Conservation (phyloP, 106 monocot species). For the Posidonia australis region DNA sequence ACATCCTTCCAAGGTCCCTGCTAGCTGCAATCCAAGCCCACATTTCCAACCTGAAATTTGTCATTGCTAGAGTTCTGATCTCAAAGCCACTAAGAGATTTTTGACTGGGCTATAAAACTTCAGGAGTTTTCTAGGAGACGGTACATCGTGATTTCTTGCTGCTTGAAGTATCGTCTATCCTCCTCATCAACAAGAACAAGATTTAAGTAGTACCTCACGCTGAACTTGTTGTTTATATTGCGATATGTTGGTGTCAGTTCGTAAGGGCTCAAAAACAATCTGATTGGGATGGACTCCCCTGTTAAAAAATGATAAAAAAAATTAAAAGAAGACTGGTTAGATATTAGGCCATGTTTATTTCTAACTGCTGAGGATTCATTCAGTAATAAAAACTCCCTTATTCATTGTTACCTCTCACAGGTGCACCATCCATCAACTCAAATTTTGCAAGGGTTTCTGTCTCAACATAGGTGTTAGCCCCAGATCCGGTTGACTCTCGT, state of each 20-base stretch:
- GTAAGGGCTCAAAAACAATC: conserved; percentile 68
- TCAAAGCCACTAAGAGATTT: no score
- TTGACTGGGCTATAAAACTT: no score
- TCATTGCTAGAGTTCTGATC: no score
- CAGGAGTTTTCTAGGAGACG: conserved; percentile 42
- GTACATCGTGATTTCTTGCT: conserved; percentile 68
- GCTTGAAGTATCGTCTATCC: conserved; percentile 68
- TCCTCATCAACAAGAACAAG: conserved; percentile 76
- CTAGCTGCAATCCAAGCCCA: no score
- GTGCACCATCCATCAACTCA: conserved; percentile 94
- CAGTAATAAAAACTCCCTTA: not conserved
- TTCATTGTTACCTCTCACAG: conserved; percentile 56
- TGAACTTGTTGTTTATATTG: conserved; percentile 81
- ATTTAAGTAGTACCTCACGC: conserved; percentile 69
- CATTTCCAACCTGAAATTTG: no score
- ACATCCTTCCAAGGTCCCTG: no score
- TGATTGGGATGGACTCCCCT: conserved; percentile 76
- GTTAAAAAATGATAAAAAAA: no score
- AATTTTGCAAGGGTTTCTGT: conserved; percentile 93
- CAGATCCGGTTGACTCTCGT: conserved; percentile 76
- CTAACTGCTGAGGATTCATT: not conserved
- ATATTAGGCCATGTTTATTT: not conserved
- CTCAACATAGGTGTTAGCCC: conserved; percentile 82
- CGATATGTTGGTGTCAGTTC: conserved; percentile 73
- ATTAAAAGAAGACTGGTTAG: not conserved